Evolutionary conservation across 78 protist species (phyloP).

Genomic region (Guillardia theta): DNA sequence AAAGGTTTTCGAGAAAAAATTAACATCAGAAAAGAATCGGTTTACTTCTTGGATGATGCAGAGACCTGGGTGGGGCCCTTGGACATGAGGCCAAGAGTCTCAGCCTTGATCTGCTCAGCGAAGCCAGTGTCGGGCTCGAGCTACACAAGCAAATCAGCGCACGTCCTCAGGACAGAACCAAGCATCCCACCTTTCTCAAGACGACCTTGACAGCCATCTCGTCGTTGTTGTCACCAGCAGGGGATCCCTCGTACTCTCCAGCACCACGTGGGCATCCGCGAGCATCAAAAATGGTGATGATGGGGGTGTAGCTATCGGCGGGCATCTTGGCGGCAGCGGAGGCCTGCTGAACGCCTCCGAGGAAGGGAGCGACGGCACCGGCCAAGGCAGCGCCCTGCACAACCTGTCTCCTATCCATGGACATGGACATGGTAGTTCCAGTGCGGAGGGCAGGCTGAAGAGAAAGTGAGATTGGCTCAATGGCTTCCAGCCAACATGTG

Average conservation of each 20-base stretch:
- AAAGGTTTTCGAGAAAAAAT: too few species aligned
- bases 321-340: not conserved
- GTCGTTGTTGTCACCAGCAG: not conserved
- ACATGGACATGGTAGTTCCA: not conserved
- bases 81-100: too few species aligned
- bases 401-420: not conserved
- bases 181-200: not conserved
- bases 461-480: not conserved
- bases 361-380: conserved; percentile 11
- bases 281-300: not conserved
- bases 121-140: too few species aligned
- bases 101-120: too few species aligned
- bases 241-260: not conserved
- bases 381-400: conserved; percentile 15
- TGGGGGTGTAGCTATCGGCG: not conserved
- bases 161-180: too few species aligned
- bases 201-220: not conserved
- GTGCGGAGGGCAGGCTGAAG: conserved; percentile 25
- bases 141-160: too few species aligned
- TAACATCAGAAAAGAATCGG: too few species aligned
- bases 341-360: not conserved
- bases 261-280: not conserved
- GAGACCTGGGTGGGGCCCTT: too few species aligned
- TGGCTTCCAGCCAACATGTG: not conserved
- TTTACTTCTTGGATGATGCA: too few species aligned